These are phyloP conservation scores for Anthostomella pinea DNA, from an alignment of 2,329 filamentous ascomycete genomes.

Conservation along the genomic window DNA sequence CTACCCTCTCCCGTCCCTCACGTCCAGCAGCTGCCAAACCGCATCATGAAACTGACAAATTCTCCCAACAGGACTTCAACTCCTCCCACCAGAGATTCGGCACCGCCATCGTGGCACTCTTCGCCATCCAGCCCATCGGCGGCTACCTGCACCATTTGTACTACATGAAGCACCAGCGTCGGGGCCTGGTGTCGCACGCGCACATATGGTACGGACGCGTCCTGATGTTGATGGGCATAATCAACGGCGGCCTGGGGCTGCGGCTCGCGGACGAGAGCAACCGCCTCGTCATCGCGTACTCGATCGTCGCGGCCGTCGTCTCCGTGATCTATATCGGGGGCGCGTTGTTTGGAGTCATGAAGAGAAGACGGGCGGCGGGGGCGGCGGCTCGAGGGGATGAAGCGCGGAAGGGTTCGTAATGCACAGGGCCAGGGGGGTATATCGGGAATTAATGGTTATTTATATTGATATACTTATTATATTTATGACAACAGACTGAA, in stretches of 20 bases:
- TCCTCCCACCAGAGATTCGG: constrained; percentile 56
- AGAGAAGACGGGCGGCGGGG: constrained; percentile 5
- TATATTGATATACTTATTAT: no score
- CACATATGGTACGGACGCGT: constrained; percentile 63
- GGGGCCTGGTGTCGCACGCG: constrained; percentile 50
- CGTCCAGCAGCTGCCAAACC: not conserved
- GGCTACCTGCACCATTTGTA: constrained; percentile 57
- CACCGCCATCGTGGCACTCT: constrained; percentile 49
- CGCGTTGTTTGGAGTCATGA: constrained; percentile 16
- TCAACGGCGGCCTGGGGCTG: constrained; percentile 64
- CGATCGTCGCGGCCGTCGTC: constrained; percentile 51
- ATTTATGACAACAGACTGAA: no score
- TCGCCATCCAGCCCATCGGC: constrained; percentile 57
- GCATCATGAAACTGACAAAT: not conserved
- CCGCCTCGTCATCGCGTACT: constrained; percentile 51
- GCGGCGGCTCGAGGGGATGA: no score
- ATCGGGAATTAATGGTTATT: no score
- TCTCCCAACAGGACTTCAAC: constrained; percentile 44
- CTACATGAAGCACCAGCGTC: constrained; percentile 45
- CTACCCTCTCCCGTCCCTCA: not conserved
- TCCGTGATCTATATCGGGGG: constrained; percentile 40
- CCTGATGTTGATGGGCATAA: constrained; percentile 55
- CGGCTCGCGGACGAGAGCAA: constrained; percentile 41
- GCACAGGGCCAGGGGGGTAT: no score
- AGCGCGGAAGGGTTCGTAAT: no score